A percentile compares a stretch with the other conserved stretches of the same genome.
These are phyloP conservation scores for Penicillium expansum DNA, from an alignment of 2,329 filamentous ascomycete genomes.

Conservation along the genomic window DNA sequence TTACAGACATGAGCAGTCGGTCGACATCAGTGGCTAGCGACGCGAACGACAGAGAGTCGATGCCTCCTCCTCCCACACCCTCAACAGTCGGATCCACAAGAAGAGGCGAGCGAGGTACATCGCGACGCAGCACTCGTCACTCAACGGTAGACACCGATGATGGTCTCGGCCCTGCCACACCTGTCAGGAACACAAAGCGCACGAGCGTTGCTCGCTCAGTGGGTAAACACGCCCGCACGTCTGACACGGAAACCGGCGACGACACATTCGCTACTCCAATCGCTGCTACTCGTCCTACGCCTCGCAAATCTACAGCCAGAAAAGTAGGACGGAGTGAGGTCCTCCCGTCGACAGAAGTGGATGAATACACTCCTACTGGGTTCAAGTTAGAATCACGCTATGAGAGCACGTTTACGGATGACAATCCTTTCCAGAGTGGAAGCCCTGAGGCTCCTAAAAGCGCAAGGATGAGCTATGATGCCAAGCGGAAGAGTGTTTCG, in stretches of 20 bases:
- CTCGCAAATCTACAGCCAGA: constrained; percentile 48
- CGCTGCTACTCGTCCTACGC: constrained; percentile 33
- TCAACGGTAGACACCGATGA: constrained; percentile 42
- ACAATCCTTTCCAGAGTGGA: constrained; percentile 91
- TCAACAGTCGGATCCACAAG: constrained; percentile 52
- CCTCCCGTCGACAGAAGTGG: constrained; percentile 37
- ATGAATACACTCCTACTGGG: constrained; percentile 35
- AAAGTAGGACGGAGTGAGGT: constrained; percentile 52
- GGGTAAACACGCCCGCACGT: constrained; percentile 30
- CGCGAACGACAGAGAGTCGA: constrained; percentile 51
- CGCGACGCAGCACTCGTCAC: constrained; percentile 50
- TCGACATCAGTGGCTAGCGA: constrained; percentile 62
- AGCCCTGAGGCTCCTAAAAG: constrained; percentile 53
- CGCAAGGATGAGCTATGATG: constrained; percentile 28
- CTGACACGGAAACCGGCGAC: constrained; percentile 34
- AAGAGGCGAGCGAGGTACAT: constrained; percentile 54
- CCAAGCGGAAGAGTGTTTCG: constrained; percentile 54
- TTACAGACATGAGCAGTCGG: constrained; percentile 67
- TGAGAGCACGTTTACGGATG: constrained; percentile 73
- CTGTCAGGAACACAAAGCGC: constrained; percentile 26
- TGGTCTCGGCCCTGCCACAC: constrained; percentile 25
- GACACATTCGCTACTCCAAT: constrained; percentile 34
- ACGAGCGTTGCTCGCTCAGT: constrained; percentile 38
- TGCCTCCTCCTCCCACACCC: constrained; percentile 49
- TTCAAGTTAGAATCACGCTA: constrained; percentile 48